A percentile compares a stretch with the other conserved stretches of the same genome.
Conservation (phyloP, 148 eudicot species). For the Rhododendron ovatum region DNA sequence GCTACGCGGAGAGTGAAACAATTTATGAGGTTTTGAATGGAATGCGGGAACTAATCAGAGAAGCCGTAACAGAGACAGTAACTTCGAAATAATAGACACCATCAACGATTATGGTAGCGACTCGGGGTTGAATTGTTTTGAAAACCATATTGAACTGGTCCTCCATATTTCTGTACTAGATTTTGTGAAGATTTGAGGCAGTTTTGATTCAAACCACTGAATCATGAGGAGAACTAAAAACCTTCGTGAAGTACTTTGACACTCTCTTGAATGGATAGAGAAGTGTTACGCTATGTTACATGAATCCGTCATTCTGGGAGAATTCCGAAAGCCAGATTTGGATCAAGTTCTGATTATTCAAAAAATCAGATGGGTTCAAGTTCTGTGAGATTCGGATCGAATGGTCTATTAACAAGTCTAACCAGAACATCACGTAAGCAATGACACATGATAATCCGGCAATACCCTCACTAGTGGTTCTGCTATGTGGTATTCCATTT, state of each 20-base stretch:
- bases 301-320: neutral
- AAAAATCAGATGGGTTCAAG: no score
- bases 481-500: no score
- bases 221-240: neutral
- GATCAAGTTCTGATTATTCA: no score
- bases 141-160: neutral
- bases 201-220: neutral
- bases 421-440: no score
- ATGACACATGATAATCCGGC: no score
- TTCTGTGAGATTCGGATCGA: no score
- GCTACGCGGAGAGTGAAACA: constrained; percentile 9
- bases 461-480: no score
- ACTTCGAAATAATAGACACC: neutral
- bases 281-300: neutral
- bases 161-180: neutral
- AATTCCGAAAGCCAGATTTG: no score
- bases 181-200: neutral
- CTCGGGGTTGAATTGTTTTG: neutral
- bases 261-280: neutral
- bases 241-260: neutral
- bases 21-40: constrained; percentile 9
- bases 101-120: neutral
- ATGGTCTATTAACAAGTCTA: no score
- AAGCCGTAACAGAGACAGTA: neutral
- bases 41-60: constrained; percentile 14